Evolutionary conservation across 1,139 yeast species (phyloP), one percentile per base, ranked within the genome.

Genomic region (Hansenula sp.): DNA sequence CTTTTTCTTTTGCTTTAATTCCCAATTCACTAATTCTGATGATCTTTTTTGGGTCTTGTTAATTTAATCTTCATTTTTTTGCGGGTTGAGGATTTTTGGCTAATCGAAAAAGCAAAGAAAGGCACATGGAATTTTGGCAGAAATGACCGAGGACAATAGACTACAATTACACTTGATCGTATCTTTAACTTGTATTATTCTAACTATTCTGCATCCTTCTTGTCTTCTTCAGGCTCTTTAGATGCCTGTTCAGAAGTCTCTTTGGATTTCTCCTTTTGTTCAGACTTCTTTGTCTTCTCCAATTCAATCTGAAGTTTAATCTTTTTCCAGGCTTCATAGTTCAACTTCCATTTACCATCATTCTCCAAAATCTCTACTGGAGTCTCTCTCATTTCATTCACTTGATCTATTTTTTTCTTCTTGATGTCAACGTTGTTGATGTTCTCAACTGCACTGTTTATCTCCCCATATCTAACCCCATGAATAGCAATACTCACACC

Each of bases 401-500:
- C 13, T 28, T 51, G 53, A 3, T 37, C 43, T 3, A 52, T 31
- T 29, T 46, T 48, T 17, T 52, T 39, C 42, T 45, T 52, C 36
- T 45, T 50, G 18, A 50, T 19, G 3, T 21, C 43, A 3, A 18
- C 20, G 22, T 27, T 32, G 28, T 54, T 54, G 19, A 46, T 30
- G 14, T 41, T 38, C 11, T 53, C 57, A 13, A 48, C 50, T 6
- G 56, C 47, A 31, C 56, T 51, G 16, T 46, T 45, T 43, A 51
- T 48, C 16, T 55, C 61, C 10, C 61, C 65, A 38, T 65, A 62
- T 38, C 62, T 55, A 35, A 82, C 79, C 36, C 71, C 73, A 47
- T 71, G 74, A 10, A 87, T 65, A 11, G 79, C 77, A 43, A 71
- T 65, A 21, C 90, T 81, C 34, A 78, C 71, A 5, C 96, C 96